These are phyloP conservation scores for Zelonia costaricensis DNA, from an alignment of 208 protist species.

Conservation along the genomic window DNA sequence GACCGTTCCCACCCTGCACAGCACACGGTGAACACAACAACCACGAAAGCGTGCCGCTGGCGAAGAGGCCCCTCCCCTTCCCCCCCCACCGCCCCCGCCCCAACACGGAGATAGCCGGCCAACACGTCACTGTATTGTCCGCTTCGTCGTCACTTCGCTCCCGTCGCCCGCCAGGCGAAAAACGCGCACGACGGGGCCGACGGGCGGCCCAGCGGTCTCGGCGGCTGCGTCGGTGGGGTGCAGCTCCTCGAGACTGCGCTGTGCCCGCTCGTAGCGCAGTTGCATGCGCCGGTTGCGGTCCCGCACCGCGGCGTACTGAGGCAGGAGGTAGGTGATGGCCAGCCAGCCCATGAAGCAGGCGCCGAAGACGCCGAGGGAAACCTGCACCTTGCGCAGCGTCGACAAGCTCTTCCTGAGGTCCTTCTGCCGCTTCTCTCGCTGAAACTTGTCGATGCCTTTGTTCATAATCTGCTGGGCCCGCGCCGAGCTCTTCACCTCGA, in stretches of 20 bases:
- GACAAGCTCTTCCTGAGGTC: constrained; percentile 58
- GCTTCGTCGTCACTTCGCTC: constrained; percentile 1
- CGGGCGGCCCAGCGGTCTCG: background rate
- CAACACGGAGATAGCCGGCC: too few species aligned
- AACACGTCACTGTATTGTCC: constrained; percentile 13
- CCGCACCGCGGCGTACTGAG: constrained; percentile 74
- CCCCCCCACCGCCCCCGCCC: too few species aligned
- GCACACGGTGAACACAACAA: too few species aligned
- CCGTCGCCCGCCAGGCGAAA: constrained; percentile 18
- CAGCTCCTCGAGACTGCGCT: constrained; percentile 23
- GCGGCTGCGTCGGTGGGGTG: background rate
- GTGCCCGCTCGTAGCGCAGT: constrained; percentile 62
- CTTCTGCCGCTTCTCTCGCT: constrained; percentile 63
- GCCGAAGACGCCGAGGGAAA: constrained; percentile 37
- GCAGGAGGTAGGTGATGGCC: constrained; percentile 52
- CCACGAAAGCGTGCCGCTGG: too few species aligned
- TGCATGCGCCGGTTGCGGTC: constrained; percentile 56
- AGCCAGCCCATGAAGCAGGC: constrained; percentile 53
- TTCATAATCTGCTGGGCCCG: constrained; percentile 88
- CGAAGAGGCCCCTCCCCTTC: too few species aligned
- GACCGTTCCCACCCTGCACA: too few species aligned
- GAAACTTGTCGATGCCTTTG: constrained; percentile 52
- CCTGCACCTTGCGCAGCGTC: constrained; percentile 51
- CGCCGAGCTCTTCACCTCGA: constrained; percentile 84
- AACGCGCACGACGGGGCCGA: constrained; percentile 22